Evolutionary conservation across 169 alveolate genomes (phyloP), one percentile per base, ranked within the genome.

Genomic region (Eimeria brunetti): DNA sequence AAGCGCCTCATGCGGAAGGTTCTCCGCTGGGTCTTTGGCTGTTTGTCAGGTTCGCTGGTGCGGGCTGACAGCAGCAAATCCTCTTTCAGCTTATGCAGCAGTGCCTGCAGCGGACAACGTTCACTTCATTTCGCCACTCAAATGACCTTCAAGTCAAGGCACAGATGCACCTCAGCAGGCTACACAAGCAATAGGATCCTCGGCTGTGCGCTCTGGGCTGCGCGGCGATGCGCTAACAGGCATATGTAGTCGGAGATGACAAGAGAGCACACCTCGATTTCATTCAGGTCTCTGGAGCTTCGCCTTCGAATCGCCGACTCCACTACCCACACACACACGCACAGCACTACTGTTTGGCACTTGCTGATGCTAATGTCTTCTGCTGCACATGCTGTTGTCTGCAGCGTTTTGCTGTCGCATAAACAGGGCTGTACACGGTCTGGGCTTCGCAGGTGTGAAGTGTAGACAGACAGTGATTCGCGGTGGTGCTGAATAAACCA

Each of bases 51-150:
- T 11, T 76, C 86, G 44, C 38, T 46, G 22, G 41, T 12, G 9
- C 44, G 30, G 30, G 78, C 80, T 33, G 91, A 51, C 46, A 30
- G 27, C 30, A 60, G 36, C n/a, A 85, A 51, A 33, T 33, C 91
- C 91, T 56, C 56, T 33, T 85, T 85, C 80, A 85, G 91, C 62
- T 38, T 33, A 38, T 85, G 91, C 91, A 85, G 80, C 56, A 85
- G 91, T 22, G 67, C 8, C 91, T 85, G 91, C 91, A 27, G 36
- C 41, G 30, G 56, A 24, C 38, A 11, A 27, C 27, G 38, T 18
- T 33, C 91, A 85, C 44, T 12, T 24, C 9, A 18, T 20, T 69
- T 24, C 33, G 0, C 12, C 24, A 69, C 80, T 69, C 51, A 69
- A 33, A 30, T 33, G 51, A 33, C n/a, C n/a, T 69, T 1, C 36